Conservation (phyloP, 441 rosid genomes). For the Aquilaria agallochum region DNA sequence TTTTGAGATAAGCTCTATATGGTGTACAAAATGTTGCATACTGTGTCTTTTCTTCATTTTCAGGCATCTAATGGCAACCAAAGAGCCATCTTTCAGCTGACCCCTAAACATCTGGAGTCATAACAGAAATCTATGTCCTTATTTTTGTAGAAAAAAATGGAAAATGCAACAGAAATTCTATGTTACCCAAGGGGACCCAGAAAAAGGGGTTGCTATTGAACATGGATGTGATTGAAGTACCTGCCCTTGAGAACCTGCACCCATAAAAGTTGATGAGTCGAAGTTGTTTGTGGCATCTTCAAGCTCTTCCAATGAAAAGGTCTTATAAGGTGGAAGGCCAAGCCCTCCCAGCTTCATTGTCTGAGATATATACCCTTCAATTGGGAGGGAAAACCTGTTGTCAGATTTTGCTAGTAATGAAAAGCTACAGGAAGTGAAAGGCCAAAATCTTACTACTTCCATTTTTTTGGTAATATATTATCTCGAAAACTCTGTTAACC, state of each 20-base stretch:
- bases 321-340: constrained; percentile 73
- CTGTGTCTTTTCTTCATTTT: constrained; percentile 61
- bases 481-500: no score
- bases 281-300: constrained; percentile 80
- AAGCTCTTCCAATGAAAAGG: constrained; percentile 75
- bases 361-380: constrained; percentile 79
- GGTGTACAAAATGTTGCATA: constrained; percentile 70
- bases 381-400: constrained; percentile 3
- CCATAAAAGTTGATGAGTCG: constrained; percentile 76
- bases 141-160: no score
- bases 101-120: constrained; percentile 71
- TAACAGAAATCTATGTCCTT: constrained; percentile 2
- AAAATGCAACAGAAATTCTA: no score
- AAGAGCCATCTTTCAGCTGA: constrained; percentile 63
- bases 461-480: no score
- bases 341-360: constrained; percentile 80
- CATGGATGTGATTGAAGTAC: constrained; percentile 16
- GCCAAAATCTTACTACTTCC: not conserved
- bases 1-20: constrained; percentile 73
- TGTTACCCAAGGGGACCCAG: no score
- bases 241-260: constrained; percentile 87
- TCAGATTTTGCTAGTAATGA: constrained; percentile 3
- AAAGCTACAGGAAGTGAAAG: not conserved
- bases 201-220: no score
- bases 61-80: constrained; percentile 58